Conservation (phyloP, 83 land plant species). For the Picea abies region DNA sequence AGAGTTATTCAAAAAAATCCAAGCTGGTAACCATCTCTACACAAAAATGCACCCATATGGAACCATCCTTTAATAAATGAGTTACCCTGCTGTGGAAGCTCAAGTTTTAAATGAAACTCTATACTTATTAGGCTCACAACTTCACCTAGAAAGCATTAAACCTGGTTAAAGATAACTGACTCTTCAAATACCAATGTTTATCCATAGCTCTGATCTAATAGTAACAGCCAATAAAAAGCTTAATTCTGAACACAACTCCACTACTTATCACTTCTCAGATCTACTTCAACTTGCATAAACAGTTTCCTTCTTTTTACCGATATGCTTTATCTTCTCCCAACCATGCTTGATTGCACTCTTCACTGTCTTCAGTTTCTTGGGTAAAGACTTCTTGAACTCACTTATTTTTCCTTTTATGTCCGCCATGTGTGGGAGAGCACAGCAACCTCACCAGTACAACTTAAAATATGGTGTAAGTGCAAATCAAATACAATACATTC, state of each 20-base stretch:
- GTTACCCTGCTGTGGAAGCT: neutral
- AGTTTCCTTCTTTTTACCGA: slow-evolving; percentile 4
- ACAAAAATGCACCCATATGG: neutral
- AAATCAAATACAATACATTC: neutral
- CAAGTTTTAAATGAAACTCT: neutral
- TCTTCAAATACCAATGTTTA: neutral
- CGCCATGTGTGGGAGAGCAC: slow-evolving; percentile 9
- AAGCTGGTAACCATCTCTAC: neutral
- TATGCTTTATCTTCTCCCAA: slow-evolving; percentile 14
- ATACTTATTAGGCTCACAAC: too few relatives aligned
- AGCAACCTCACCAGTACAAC: neutral
- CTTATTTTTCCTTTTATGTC: slow-evolving; percentile 1
- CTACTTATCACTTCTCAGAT: neutral
- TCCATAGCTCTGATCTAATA: neutral
- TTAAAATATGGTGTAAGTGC: neutral
- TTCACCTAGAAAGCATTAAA: neutral
- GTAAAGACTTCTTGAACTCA: slow-evolving; percentile 19
- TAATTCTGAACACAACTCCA: neutral
- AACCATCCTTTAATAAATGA: neutral
- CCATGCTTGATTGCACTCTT: slow-evolving; percentile 12
- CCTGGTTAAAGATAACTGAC: neutral
- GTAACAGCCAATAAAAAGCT: neutral
- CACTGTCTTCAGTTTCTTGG: slow-evolving; percentile 13
- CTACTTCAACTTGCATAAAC: slow-evolving; percentile 1
- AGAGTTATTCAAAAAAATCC: neutral